Base-by-base conservation (phyloP, 2,329 filamentous ascomycete genomes). In the Colletotrichum neosansevieriae region DNA sequence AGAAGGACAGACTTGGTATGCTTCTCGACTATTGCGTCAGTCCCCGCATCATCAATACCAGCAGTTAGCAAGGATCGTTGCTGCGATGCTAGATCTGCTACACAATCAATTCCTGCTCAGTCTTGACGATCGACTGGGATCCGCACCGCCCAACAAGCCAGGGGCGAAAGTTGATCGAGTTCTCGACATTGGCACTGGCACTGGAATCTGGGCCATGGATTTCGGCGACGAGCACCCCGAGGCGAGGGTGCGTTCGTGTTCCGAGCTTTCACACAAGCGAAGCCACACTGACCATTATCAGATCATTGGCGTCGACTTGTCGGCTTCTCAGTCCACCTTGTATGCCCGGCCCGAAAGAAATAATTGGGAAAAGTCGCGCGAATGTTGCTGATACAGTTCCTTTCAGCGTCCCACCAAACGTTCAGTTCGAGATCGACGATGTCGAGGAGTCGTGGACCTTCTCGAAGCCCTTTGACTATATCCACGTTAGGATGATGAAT, bases 401-500 rank as follows among this genome's bases (percentile, higher is more conserved):
- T 13, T 38, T 19, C 13, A 54, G 50, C 32, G 50, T 54, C 10
- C 50, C 50, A 10, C 17, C 50, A 10, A 38, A 54, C 24, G 50
- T 54, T 6, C n/a, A 32, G 4, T 54, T 54, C 32, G 51, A 54
- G 13, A 79, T 88, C 44, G 85, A 88, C 70, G 86, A 89, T 71
- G 77, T 82, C 34, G 84, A 86, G 70, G 81, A 85, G 65, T 77
- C 82, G 1, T 89, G 86, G 87, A 75, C 82, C 7, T 76, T 71
- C 19, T 82, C 81, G 66, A 72, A 79, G 2, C 77, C 83, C 60
- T 88, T 88, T 74, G 86, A 88, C 75, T 86, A 83, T 72, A 83
- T 89, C 64, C 85, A 88, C 74, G 77, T 80, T 45, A 81, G 86
- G 32, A 80, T 84, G 61, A 81, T 89, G 76, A 79, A 80, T n/a